Evolutionary conservation across 83 land plant species (phyloP).

Genomic region (Diphasiastrum complanatum): DNA sequence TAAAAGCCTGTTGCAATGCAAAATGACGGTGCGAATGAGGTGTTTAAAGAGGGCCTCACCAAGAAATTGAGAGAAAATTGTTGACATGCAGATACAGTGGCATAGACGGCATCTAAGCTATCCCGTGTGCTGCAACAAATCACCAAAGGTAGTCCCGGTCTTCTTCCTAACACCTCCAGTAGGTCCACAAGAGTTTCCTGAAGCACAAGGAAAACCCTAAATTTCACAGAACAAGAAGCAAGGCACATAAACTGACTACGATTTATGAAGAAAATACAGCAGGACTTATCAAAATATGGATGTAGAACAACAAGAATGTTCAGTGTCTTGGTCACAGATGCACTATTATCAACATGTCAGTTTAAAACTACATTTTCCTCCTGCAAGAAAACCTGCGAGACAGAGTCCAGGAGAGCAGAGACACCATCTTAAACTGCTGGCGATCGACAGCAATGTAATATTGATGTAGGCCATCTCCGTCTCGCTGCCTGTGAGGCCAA

Average conservation of each 20-base stretch:
- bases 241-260: background rate
- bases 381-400: too few species aligned
- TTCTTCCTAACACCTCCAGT: constrained; percentile 54
- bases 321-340: too few species aligned
- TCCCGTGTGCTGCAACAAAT: constrained; percentile 91
- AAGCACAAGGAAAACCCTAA: too few species aligned
- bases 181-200: constrained; percentile 85
- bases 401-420: constrained; percentile 18
- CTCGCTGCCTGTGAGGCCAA: too few species aligned
- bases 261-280: background rate
- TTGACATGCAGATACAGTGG: constrained; percentile 47
- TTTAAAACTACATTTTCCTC: too few species aligned
- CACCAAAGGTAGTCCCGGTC: constrained; percentile 55
- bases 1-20: background rate
- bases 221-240: constrained; percentile 6
- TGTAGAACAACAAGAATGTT: background rate
- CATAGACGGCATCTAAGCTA: constrained; percentile 78
- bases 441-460: constrained; percentile 93
- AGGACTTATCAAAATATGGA: background rate
- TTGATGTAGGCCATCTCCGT: constrained; percentile 41
- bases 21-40: background rate
- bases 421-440: constrained; percentile 76
- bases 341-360: background rate
- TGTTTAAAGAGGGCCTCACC: constrained; percentile 33
- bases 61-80: constrained; percentile 47